A percentile compares a stretch with the other conserved stretches of the same genome.
Evolutionary conservation across 1,284 basidiomycete species (phyloP).

Genomic region (Ustilago trichophora): DNA sequence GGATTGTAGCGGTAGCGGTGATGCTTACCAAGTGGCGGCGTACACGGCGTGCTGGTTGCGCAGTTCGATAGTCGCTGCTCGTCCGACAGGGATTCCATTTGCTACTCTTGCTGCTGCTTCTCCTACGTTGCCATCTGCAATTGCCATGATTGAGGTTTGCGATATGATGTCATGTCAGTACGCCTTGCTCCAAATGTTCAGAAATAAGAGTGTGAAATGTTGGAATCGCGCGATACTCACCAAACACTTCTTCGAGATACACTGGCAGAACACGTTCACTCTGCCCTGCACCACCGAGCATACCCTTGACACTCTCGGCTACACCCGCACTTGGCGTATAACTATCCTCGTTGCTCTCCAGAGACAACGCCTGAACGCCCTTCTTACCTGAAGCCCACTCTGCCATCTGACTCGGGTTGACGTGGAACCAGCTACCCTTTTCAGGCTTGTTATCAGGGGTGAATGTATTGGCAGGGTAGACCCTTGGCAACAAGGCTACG

Average conservation of each 20-base stretch:
- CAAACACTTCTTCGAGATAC: constrained; percentile 62
- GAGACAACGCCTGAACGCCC: constrained; percentile 73
- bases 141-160: too few relatives aligned
- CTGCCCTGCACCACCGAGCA: constrained; percentile 25
- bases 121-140: constrained; percentile 79
- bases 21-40: constrained; percentile 84
- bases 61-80: constrained; percentile 83
- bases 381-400: constrained; percentile 81
- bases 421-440: constrained; percentile 84
- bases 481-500: constrained; percentile 53
- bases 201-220: constrained; percentile 7
- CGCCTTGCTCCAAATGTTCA: too few relatives aligned
- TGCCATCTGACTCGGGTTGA: constrained; percentile 83
- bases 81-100: constrained; percentile 85
- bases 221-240: constrained; percentile 11
- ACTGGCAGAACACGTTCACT: constrained; percentile 51
- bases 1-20: too few relatives aligned
- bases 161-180: too few relatives aligned
- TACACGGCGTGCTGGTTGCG: constrained; percentile 96
- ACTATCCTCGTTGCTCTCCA: constrained; percentile 19
- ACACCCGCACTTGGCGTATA: constrained; percentile 48
- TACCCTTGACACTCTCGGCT: constrained; percentile 32
- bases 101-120: constrained; percentile 75
- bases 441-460: constrained; percentile 87
- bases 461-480: constrained; percentile 73